Evolutionary conservation across 2,329 filamentous ascomycete species (phyloP), one percentile per base, ranked within the genome.

Genomic region (Torrubiella hemipterigena): DNA sequence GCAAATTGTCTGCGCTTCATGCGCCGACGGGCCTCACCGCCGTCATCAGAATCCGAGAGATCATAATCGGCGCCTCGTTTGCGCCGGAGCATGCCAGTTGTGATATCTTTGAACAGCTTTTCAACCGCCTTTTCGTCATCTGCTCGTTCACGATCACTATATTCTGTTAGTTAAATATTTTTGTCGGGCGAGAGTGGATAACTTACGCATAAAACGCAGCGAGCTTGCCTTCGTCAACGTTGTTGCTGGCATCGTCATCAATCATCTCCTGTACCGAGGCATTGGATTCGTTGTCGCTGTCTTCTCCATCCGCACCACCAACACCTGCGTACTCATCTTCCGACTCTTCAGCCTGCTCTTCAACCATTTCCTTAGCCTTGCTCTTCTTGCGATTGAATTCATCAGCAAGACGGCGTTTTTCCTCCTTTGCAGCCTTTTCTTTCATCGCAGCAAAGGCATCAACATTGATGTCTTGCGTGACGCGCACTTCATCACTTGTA

Each of bases 311-410:
- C 9, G 66, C 80, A 39, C 91, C 91, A 42, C 91, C 91, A 8
- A 98, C 66, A 5, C 91, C 91, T 23, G 87, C 89, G 52, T 96
- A 98, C 54, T 98, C 91, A 51, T 98, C 91, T 50, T 98, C 93
- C 0, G 91, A 98, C 57, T 98, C 91, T 46, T 94, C 84, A 38
- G 91, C 89, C 50, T 93, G 86, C 42, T 95, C 91, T 42, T 96
- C 74, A 22, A 98, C 68, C 69, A 94, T 82, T 16, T 80, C 77
- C 47, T 77, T 86, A 1, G 87, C 89, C 49, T 82, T 78, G 58
- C 84, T 93, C 52, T 81, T 87, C 55, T 85, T 87, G 55, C 80
- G 83, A 57, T 94, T 72, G 44, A 86, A 93, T 2, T 65, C 62
- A 12, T 68, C 63, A n/a, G 52, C 49, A 7, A 49, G 47, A 6